Percentiles rank a stretch among this genome's conserved stretches.
phyloP scores from a whole-genome alignment of 805 yeast species.

The Pichia gijzeniarum region DNA sequence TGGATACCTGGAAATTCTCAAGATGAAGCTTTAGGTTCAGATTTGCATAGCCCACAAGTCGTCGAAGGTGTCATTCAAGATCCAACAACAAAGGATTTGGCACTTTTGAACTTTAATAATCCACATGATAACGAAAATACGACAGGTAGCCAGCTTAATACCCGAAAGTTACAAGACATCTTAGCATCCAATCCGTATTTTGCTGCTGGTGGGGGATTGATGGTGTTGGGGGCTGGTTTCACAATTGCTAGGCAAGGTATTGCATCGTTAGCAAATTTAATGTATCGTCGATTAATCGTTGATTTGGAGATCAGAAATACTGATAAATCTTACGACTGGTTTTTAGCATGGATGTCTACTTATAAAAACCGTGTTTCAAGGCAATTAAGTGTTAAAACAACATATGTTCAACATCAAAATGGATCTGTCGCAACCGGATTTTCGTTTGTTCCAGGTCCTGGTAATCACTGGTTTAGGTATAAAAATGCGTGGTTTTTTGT shows the following conservation, averaged over 20 bases:
- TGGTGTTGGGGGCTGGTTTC: slow-evolving; percentile 87
- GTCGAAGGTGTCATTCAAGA: slow-evolving; percentile 11
- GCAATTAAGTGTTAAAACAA: slow-evolving; percentile 87
- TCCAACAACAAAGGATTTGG: slow-evolving; percentile 35
- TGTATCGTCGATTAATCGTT: slow-evolving; percentile 78
- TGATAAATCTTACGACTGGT: slow-evolving; percentile 93
- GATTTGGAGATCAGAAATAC: slow-evolving; percentile 90
- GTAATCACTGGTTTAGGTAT: slow-evolving; percentile 81
- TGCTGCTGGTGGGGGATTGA: slow-evolving; percentile 97
- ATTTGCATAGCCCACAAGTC: background rate
- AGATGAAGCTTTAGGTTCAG: background rate
- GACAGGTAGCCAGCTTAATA: background rate
- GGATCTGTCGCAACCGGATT: slow-evolving; percentile 86
- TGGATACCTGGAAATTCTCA: slow-evolving; percentile 1
- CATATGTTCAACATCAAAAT: slow-evolving; percentile 80
- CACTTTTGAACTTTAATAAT: slow-evolving; percentile 34
- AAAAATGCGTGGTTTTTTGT: slow-evolving; percentile 84
- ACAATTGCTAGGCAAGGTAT: slow-evolving; percentile 72
- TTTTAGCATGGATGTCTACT: slow-evolving; percentile 91
- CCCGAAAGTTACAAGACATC: slow-evolving; percentile 34
- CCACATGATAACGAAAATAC: slow-evolving; percentile 2
- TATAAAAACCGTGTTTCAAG: slow-evolving; percentile 69
- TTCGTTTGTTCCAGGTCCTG: slow-evolving; percentile 95
- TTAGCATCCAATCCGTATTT: slow-evolving; percentile 71
- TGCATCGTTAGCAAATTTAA: slow-evolving; percentile 53